A percentile compares a stretch with the other conserved stretches of the same genome.
These are phyloP conservation scores for Drosera spatulata DNA, from an alignment of 179 eudicot species.

Conservation along the genomic window DNA sequence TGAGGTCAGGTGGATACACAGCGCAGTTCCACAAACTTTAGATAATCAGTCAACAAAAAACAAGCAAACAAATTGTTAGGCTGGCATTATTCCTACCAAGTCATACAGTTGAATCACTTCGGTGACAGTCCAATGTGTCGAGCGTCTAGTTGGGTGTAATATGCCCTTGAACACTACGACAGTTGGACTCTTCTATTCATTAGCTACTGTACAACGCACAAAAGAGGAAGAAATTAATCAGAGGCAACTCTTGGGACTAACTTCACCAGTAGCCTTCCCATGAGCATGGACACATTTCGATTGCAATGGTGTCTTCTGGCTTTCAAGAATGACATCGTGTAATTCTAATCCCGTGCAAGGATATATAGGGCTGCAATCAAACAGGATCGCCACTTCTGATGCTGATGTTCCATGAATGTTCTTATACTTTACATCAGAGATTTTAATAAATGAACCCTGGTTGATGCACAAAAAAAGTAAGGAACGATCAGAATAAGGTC, in stretches of 20 bases:
- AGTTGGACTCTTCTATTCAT: too few species aligned
- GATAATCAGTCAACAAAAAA: too few species aligned
- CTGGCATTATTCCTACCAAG: too few species aligned
- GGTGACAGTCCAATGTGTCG: too few species aligned
- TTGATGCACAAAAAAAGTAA: background rate
- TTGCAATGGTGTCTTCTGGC: background rate
- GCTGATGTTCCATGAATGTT: conserved; percentile 20
- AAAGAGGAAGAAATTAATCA: background rate
- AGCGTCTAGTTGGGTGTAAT: too few species aligned
- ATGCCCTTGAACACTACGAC: too few species aligned
- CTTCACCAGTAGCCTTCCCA: conserved; percentile 6
- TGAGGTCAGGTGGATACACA: too few species aligned
- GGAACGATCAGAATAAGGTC: background rate
- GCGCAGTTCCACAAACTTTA: too few species aligned
- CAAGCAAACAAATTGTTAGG: too few species aligned
- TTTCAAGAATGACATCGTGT: conserved; percentile 14
- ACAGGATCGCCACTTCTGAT: conserved; percentile 6
- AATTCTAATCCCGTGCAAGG: conserved; percentile 17
- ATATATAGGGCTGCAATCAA: conserved; percentile 20
- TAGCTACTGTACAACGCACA: too few species aligned
- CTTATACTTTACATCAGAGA: conserved; percentile 11
- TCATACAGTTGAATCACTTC: too few species aligned
- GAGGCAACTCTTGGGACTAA: background rate
- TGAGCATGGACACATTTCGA: conserved; percentile 10
- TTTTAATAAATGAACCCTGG: conserved; percentile 3